phyloP scores from a whole-genome alignment of 2,329 filamentous ascomycete genomes.

The Ophiosphaerella korrae region DNA sequence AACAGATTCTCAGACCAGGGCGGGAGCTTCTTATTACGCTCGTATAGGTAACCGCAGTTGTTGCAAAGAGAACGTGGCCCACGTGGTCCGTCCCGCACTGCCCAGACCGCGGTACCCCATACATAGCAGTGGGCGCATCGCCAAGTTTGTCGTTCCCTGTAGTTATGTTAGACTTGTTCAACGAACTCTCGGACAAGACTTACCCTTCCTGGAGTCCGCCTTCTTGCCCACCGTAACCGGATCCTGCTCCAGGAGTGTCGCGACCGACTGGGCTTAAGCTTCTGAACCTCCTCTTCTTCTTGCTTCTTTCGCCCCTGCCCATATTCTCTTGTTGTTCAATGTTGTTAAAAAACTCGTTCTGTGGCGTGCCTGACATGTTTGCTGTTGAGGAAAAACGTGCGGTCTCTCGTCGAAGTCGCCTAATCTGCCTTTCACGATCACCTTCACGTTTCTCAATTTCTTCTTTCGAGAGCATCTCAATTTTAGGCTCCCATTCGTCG shows the following conservation, averaged over 20 bases:
- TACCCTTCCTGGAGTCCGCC: conserved; percentile 57
- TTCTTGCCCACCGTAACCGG: conserved; percentile 72
- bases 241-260: conserved; percentile 75
- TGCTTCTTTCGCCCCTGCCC: conserved; percentile 88
- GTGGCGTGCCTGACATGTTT: conserved; percentile 75
- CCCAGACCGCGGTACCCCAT: conserved; percentile 91
- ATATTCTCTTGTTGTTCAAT: conserved; percentile 71
- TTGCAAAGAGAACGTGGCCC: conserved; percentile 87
- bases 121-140: conserved; percentile 85
- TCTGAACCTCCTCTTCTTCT: conserved; percentile 92
- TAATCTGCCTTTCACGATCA: conserved; percentile 88
- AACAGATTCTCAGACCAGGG: conserved; percentile 77
- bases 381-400: conserved; percentile 87
- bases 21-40: conserved; percentile 83
- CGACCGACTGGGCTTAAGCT: conserved; percentile 83
- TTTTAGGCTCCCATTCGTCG: conserved; percentile 58
- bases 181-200: conserved; percentile 13
- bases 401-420: conserved; percentile 85
- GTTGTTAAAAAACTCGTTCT: conserved; percentile 65
- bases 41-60: conserved; percentile 89
- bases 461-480: conserved; percentile 76
- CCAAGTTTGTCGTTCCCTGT: conserved; percentile 78
- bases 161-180: conserved; percentile 15
- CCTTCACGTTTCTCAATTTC: conserved; percentile 97
- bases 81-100: conserved; percentile 85